phyloP scores from a whole-genome alignment of 2,329 filamentous ascomycete genomes.

The Diaporthe amygdali region DNA sequence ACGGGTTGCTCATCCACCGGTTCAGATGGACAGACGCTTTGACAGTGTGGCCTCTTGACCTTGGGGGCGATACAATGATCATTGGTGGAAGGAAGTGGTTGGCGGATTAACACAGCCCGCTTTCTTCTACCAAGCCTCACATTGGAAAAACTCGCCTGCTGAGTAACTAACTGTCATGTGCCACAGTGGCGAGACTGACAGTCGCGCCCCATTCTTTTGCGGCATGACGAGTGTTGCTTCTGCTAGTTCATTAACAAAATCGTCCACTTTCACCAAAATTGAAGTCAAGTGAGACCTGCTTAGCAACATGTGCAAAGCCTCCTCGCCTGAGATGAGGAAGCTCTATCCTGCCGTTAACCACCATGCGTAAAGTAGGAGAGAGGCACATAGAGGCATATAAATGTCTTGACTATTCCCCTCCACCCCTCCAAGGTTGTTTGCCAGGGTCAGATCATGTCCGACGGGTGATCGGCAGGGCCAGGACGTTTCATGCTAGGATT shows the following conservation, averaged over 20 bases:
- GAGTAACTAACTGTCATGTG: background rate
- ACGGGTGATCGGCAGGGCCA: conserved; percentile 7
- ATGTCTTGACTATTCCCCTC: conserved; percentile 9
- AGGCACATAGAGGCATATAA: background rate
- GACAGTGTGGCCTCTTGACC: background rate
- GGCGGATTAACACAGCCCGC: background rate
- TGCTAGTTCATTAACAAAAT: background rate
- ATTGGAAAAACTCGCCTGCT: background rate
- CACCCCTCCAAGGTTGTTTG: background rate
- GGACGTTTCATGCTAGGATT: conserved; percentile 10
- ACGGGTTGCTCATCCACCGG: background rate
- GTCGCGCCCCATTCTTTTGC: background rate
- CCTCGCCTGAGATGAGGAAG: background rate
- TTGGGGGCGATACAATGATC: background rate
- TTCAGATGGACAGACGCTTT: too few species aligned
- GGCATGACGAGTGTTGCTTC: too few species aligned
- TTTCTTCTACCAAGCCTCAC: conserved; percentile 7
- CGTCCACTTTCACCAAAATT: too few species aligned
- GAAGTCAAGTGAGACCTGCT: background rate
- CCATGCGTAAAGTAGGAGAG: background rate
- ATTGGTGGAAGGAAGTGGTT: background rate
- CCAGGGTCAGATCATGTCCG: background rate
- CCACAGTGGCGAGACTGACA: background rate
- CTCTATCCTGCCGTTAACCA: background rate
- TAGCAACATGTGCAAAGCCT: background rate